Percentiles rank a stretch among this genome's conserved stretches.
Conservation (phyloP, 768 basidiomycete species). For the Naganishia vaughanmartiniae region DNA sequence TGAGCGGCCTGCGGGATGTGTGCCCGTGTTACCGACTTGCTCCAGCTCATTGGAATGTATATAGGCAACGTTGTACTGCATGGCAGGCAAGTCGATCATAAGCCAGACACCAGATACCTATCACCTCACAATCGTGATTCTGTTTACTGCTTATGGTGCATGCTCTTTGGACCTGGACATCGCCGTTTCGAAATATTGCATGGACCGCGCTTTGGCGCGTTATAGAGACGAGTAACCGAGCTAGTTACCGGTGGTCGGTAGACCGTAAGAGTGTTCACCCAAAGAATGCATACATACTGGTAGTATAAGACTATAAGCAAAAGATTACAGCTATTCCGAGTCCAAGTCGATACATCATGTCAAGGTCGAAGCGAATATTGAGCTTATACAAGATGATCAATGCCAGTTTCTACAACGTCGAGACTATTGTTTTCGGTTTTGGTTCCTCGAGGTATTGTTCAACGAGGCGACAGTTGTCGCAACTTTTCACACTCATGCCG, state of each 20-base stretch:
- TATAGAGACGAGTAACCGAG: too few relatives aligned
- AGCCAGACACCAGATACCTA: background rate
- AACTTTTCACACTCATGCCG: conserved; percentile 22
- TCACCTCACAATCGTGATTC: too few relatives aligned
- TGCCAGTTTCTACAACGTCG: background rate
- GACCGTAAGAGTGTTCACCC: too few relatives aligned
- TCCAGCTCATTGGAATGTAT: conserved; percentile 14
- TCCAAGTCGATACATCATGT: background rate
- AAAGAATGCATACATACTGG: too few relatives aligned
- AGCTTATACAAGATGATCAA: background rate
- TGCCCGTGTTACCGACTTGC: conserved; percentile 20
- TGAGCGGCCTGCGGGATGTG: conserved; percentile 37
- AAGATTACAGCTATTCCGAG: background rate
- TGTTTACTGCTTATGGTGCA: too few relatives aligned
- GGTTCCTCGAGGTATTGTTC: background rate
- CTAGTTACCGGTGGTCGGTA: too few relatives aligned
- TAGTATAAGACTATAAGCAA: too few relatives aligned
- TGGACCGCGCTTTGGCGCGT: too few relatives aligned
- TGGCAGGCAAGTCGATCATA: background rate
- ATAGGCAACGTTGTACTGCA: conserved; percentile 22
- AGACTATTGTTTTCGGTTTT: background rate
- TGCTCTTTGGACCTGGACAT: too few relatives aligned
- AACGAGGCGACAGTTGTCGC: too few relatives aligned
- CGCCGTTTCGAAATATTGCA: too few relatives aligned
- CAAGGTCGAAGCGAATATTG: background rate